Evolutionary conservation across 768 basidiomycete species (phyloP).

Genomic region (Kwoniella sp.): DNA sequence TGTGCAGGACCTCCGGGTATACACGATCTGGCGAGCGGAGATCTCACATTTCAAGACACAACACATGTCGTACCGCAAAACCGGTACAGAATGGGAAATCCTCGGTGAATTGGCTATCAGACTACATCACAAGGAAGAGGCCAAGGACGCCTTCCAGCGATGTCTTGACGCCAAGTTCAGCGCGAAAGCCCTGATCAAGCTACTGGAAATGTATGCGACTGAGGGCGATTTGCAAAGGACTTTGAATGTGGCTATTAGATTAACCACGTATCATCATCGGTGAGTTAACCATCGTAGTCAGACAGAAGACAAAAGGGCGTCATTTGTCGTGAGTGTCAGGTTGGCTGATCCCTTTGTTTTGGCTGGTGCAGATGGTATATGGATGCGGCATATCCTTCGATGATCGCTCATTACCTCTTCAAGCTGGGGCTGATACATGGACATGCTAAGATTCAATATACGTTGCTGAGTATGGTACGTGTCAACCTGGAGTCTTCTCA

Average conservation of each 20-base stretch:
- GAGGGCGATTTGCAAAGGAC: slow-evolving; percentile 90
- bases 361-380: slow-evolving; percentile 56
- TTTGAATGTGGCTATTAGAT: slow-evolving; percentile 86
- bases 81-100: slow-evolving; percentile 96
- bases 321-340: no score
- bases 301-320: no score
- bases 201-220: slow-evolving; percentile 95
- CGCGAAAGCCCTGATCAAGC: slow-evolving; percentile 86
- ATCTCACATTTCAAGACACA: slow-evolving; percentile 99
- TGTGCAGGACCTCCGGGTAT: slow-evolving; percentile 83
- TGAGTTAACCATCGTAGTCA: no score
- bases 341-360: no score
- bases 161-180: slow-evolving; percentile 88
- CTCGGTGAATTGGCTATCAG: slow-evolving; percentile 89
- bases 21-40: slow-evolving; percentile 98
- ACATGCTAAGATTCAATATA: slow-evolving; percentile 89
- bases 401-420: slow-evolving; percentile 86
- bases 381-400: slow-evolving; percentile 73
- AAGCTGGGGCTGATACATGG: slow-evolving; percentile 92
- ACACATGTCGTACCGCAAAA: slow-evolving; percentile 96
- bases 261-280: slow-evolving; percentile 81
- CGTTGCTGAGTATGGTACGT: slow-evolving; percentile 83
- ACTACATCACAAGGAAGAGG: slow-evolving; percentile 97
- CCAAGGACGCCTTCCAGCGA: slow-evolving; percentile 95
- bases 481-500: no score